These are phyloP conservation scores for Saccharomycopsis guyanensis DNA, from an alignment of 805 yeast species.

Conservation along the genomic window DNA sequence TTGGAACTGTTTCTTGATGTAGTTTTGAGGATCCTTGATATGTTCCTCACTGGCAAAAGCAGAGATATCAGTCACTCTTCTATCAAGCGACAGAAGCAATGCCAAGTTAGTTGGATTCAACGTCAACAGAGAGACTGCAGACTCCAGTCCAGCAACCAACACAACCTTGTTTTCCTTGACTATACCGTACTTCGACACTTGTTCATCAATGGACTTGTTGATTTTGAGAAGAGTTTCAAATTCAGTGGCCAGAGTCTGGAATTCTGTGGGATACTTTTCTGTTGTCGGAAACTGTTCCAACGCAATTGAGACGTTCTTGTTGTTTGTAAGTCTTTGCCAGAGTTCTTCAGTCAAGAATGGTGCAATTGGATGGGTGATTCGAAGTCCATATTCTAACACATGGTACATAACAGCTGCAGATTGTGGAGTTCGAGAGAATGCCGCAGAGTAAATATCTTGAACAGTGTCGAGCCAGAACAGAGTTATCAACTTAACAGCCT, in stretches of 20 bases:
- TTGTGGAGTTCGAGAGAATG: too few relatives aligned
- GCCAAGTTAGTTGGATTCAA: neutral
- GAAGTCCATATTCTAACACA: constrained; percentile 82
- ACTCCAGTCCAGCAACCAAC: constrained; percentile 59
- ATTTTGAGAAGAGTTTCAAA: constrained; percentile 79
- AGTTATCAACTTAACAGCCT: constrained; percentile 76
- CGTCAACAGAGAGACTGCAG: too few relatives aligned
- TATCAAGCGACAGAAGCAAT: neutral
- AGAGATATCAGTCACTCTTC: neutral
- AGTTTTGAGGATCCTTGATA: constrained; percentile 7
- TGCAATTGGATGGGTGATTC: constrained; percentile 94
- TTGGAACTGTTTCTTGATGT: neutral
- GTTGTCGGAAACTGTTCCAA: constrained; percentile 2
- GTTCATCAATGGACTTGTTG: constrained; percentile 84
- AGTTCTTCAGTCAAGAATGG: constrained; percentile 94
- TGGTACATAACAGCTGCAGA: constrained; percentile 95
- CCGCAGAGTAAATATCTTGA: constrained; percentile 72
- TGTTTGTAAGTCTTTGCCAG: constrained; percentile 96
- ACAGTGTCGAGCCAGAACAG: constrained; percentile 88
- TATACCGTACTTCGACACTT: constrained; percentile 81
- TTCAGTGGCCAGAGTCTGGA: too few relatives aligned
- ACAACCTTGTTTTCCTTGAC: constrained; percentile 79
- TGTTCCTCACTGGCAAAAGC: constrained; percentile 3
- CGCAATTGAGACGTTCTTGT: constrained; percentile 57
- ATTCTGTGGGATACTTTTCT: too few relatives aligned